Evolutionary conservation across 805 yeast genomes (phyloP), one percentile per base, ranked within the genome.

Genomic region (Pichia sporocuriosa): DNA sequence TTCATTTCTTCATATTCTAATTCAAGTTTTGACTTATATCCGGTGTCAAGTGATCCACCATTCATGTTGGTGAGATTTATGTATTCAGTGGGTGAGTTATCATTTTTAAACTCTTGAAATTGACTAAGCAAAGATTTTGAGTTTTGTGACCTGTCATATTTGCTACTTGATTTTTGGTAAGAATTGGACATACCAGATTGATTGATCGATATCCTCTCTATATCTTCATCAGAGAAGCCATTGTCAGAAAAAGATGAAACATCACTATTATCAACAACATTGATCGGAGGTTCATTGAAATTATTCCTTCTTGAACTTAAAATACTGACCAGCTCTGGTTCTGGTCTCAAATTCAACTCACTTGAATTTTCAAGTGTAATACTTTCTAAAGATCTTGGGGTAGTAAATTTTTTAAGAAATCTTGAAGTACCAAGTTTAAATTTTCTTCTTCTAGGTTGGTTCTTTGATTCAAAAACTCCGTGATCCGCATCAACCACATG

Each of bases 401-500:
- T 29, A 20, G 26, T 42, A 6, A 32, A 9, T n/a, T 32, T 42
- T 8, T 23, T 21, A 9, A 37, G 19, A 21, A 35, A 15, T 4
- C 24, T 36, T n/a, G 41, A 42, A 17, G 38, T 16, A 21, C 19
- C 37, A 4, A 42, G 16, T 7, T 29, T 32, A 17, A 30, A 27
- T n/a, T 17, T 30, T 9, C 8, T 42, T 13, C 19, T 37, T 28
- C 27, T 37, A 16, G 30, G 29, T n/a, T 27, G 33, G 15, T 31
- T n/a, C 1, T 23, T 36, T 6, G 46, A 37, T 29, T 46, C 51
- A 26, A 48, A 48, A 4, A 43, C 44, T 2, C 46, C 48, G 32
- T 35, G 30, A 37, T 46, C 50, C 8, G 45, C 46, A 32, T 46
- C 48, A 25, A 43, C 15, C 7, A 46, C 45, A 29, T 40, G 39